phyloP scores from a whole-genome alignment of 768 basidiomycete genomes.

The Saitozyma podzolica region DNA sequence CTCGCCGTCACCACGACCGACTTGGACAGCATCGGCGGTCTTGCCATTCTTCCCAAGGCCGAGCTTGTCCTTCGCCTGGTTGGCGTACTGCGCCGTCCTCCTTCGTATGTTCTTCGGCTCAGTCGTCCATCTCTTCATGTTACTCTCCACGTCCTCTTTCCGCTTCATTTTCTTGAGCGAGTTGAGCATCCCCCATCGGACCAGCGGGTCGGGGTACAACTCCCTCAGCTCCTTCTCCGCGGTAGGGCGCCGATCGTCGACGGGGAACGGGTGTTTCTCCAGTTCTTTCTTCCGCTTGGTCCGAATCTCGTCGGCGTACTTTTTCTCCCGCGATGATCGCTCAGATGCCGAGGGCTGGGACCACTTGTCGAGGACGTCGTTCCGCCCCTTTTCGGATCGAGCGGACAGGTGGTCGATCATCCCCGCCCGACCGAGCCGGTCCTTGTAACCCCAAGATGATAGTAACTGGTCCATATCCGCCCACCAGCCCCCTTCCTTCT shows the following conservation, averaged over 20 bases:
- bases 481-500: background rate
- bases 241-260: background rate
- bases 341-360: too few species aligned
- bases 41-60: background rate
- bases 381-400: background rate
- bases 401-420: background rate
- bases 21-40: background rate
- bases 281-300: background rate
- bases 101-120: background rate
- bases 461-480: background rate
- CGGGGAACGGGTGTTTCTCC: background rate
- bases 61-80: background rate
- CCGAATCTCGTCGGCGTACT: background rate
- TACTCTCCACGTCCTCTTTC: background rate
- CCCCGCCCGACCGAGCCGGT: background rate
- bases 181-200: constrained; percentile 6
- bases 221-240: background rate
- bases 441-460: background rate
- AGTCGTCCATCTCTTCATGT: background rate
- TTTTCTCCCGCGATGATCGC: too few species aligned
- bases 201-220: constrained; percentile 1
- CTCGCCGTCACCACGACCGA: background rate
- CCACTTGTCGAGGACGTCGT: too few species aligned
- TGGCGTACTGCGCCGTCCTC: background rate
- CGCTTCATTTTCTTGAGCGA: background rate